A percentile compares a stretch with the other conserved stretches of the same genome.
Evolutionary conservation across 2,329 filamentous ascomycete species (phyloP).

Genomic region (Trichothecium sympodiale): DNA sequence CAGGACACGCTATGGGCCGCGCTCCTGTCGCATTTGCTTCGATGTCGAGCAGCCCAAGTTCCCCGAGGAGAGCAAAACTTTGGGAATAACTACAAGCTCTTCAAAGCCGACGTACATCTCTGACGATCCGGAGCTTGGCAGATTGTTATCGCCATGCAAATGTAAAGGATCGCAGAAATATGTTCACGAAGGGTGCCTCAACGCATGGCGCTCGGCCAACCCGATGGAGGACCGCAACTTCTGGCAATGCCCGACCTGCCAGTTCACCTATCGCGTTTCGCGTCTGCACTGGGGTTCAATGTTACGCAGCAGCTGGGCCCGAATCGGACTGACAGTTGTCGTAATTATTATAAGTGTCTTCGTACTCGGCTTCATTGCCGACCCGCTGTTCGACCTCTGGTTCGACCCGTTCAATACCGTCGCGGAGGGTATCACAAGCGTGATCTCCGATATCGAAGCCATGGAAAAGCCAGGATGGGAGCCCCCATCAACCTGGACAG

Average conservation of each 20-base stretch:
- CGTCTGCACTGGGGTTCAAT: slow-evolving; percentile 65
- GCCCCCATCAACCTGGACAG: slow-evolving; percentile 52
- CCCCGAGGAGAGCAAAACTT: slow-evolving; percentile 19
- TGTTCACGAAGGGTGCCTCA: slow-evolving; percentile 84
- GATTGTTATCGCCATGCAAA: slow-evolving; percentile 78
- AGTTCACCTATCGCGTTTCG: slow-evolving; percentile 69
- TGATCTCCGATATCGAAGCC: slow-evolving; percentile 29
- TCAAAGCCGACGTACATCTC: slow-evolving; percentile 52
- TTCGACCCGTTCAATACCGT: slow-evolving; percentile 63
- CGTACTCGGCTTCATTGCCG: slow-evolving; percentile 78
- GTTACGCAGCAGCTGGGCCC: slow-evolving; percentile 54
- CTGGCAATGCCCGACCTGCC: slow-evolving; percentile 81
- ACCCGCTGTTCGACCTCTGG: slow-evolving; percentile 85
- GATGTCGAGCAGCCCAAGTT: slow-evolving; percentile 50
- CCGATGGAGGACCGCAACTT: slow-evolving; percentile 57
- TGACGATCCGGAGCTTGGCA: slow-evolving; percentile 60
- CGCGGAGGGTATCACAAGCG: slow-evolving; percentile 35
- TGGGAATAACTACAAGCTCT: slow-evolving; percentile 20
- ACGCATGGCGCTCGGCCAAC: slow-evolving; percentile 69
- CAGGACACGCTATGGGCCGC: slow-evolving; percentile 49
- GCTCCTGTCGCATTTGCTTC: slow-evolving; percentile 83
- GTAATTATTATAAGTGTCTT: slow-evolving; percentile 69
- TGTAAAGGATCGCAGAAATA: slow-evolving; percentile 92
- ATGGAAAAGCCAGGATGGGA: slow-evolving; percentile 32
- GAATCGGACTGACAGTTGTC: slow-evolving; percentile 57